Evolutionary conservation across 129 eudicot genomes (phyloP), one percentile per base, ranked within the genome.

Genomic region (Chrysanthemum seticuspe): DNA sequence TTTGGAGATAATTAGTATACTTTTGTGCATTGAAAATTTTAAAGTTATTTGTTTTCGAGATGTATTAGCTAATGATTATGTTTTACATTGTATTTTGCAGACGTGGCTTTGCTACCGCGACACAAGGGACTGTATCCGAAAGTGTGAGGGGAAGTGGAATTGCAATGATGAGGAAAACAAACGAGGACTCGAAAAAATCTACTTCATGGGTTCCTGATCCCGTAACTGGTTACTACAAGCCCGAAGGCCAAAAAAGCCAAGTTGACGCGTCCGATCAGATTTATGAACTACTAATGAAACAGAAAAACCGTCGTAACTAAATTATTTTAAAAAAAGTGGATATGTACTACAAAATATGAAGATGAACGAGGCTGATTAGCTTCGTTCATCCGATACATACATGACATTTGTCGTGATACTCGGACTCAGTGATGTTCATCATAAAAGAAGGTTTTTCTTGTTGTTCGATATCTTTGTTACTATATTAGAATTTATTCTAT

Each of bases 141-240:
- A 19, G 60, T 21, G 68, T 71, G 52, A 77, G 78, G 45, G 79
- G 88, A 59, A 60, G 74, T 15, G 76, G 77, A 21, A 62, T 79
- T 63, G 73, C 78, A 74, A 34, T 80, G 89, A 72, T 76, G 78
- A 81, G 76, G 65, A 85, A 79, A 5, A 78, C 76, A 54, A 75
- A 60, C 3, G 91, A 85, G n/a, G 89, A 85, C 8, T 34, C 79
- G 2, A 59, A 79, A 16, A 79, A 70, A 73, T 81, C 79, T 58
- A 87, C 84, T 13, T 29, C 96, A 6, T 92, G 96, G 96, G 91
- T 85, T 51, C 96, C 96, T 6, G 95, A 87, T 73, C 97, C 97
- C 11, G 87, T 82, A 0, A 91, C 97, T 0, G 97, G 97, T 2
- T 88, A 82, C 62, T 91, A 88, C 88, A 77, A 86, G 70, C 97